Percentiles rank a stretch among this genome's conserved stretches.
Evolutionary conservation across 176 grass and related monocot species (phyloP).

Genomic region (Hsuehochloa calcarea): DNA sequence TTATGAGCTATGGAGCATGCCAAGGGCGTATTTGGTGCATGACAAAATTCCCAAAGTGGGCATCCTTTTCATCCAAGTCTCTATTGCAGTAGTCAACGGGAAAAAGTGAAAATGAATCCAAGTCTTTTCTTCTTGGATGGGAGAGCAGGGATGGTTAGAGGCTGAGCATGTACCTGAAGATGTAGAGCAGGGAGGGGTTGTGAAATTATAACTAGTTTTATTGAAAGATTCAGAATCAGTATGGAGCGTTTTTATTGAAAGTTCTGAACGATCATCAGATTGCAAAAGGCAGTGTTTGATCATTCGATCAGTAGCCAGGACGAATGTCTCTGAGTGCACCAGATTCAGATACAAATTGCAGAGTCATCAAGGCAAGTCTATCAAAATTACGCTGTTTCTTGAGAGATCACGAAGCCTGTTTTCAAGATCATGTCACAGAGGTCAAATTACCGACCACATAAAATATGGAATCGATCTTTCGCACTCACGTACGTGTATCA

Average conservation of each 20-base stretch:
- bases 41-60: conserved; percentile 25
- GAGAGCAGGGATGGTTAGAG: background rate
- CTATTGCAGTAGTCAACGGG: background rate
- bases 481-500: background rate
- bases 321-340: background rate
- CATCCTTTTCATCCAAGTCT: conserved; percentile 41
- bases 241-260: background rate
- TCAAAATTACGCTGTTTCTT: background rate
- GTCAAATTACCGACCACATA: conserved; percentile 5
- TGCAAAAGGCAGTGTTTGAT: background rate
- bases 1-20: conserved; percentile 9
- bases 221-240: conserved; percentile 10
- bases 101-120: background rate
- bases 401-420: background rate
- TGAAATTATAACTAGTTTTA: conserved; percentile 14
- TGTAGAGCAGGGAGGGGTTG: conserved; percentile 2
- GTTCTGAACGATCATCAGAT: background rate
- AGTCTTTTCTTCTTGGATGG: background rate
- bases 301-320: background rate
- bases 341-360: conserved; percentile 14
- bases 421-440: background rate
- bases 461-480: conserved; percentile 5
- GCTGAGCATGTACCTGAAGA: conserved; percentile 23
- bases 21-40: background rate
- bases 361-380: background rate